Percentiles rank a stretch among this genome's conserved stretches.
These are phyloP conservation scores for Lentinula edodes DNA, from an alignment of 768 basidiomycete species.

Conservation along the genomic window DNA sequence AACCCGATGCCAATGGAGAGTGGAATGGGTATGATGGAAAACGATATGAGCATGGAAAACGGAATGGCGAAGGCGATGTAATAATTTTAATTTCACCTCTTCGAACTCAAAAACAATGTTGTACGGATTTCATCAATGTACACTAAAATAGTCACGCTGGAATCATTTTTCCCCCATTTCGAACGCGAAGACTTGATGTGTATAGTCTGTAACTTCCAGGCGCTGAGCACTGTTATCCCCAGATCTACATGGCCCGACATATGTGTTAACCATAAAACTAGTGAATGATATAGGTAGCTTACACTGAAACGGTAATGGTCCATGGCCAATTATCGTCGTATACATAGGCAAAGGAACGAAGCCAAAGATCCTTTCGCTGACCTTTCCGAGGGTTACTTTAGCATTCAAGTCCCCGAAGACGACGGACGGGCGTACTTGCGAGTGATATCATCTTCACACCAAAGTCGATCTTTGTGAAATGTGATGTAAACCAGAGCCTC, in stretches of 20 bases:
- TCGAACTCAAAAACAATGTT: neutral
- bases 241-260: neutral
- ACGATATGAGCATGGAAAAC: neutral
- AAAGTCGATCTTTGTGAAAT: neutral
- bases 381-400: neutral
- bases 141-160: neutral
- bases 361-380: neutral
- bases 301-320: neutral
- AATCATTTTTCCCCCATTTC: neutral
- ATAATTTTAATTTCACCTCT: neutral
- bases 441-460: neutral
- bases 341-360: neutral
- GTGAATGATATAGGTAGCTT: neutral
- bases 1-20: conserved; percentile 1
- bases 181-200: neutral
- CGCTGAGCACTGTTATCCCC: neutral
- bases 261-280: neutral
- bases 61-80: neutral
- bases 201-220: neutral
- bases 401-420: neutral
- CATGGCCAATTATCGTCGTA: neutral
- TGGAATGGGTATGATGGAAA: conserved; percentile 4
- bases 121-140: neutral
- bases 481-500: neutral
- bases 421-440: neutral